These are phyloP conservation scores for Epicoccum sorghinum DNA, from an alignment of 2,329 filamentous ascomycete genomes.

Conservation along the genomic window DNA sequence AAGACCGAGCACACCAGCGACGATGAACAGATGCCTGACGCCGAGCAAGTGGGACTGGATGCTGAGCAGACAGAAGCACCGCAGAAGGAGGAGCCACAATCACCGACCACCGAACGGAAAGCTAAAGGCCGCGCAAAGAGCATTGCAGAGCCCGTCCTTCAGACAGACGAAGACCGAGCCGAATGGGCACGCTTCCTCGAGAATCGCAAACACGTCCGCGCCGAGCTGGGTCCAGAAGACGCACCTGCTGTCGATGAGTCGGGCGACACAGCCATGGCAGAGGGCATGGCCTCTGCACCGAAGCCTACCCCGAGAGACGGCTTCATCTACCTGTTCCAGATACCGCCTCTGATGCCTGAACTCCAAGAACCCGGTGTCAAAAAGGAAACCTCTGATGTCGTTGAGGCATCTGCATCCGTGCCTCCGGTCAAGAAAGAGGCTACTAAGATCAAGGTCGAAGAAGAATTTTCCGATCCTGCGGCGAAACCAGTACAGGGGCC, in stretches of 20 bases:
- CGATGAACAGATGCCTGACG: constrained; percentile 45
- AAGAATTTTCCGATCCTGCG: constrained; percentile 30
- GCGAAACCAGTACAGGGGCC: constrained; percentile 25
- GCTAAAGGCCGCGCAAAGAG: constrained; percentile 26
- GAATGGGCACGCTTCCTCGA: constrained; percentile 57
- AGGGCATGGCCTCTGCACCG: constrained; percentile 24
- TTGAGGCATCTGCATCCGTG: constrained; percentile 18
- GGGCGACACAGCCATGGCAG: constrained; percentile 50
- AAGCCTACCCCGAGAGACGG: constrained; percentile 52
- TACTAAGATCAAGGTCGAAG: constrained; percentile 41
- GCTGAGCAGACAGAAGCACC: constrained; percentile 11
- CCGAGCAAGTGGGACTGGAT: constrained; percentile 34
- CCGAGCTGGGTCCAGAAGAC: constrained; percentile 54
- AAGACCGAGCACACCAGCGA: constrained; percentile 63
- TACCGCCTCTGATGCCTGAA: constrained; percentile 67
- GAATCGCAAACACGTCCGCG: constrained; percentile 54
- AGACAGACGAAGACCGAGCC: constrained; percentile 59
- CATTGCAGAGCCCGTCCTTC: constrained; percentile 50
- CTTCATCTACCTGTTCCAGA: constrained; percentile 67
- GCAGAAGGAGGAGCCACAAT: constrained; percentile 37
- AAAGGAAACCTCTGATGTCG: constrained; percentile 31
- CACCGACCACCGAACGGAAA: constrained; percentile 44
- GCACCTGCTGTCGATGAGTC: constrained; percentile 42
- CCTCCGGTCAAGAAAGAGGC: constrained; percentile 23
- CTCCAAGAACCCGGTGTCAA: constrained; percentile 52